Percentiles rank a stretch among this genome's conserved stretches.
These are phyloP conservation scores for Trametes villosa DNA, from an alignment of 768 basidiomycete genomes.

Conservation along the genomic window DNA sequence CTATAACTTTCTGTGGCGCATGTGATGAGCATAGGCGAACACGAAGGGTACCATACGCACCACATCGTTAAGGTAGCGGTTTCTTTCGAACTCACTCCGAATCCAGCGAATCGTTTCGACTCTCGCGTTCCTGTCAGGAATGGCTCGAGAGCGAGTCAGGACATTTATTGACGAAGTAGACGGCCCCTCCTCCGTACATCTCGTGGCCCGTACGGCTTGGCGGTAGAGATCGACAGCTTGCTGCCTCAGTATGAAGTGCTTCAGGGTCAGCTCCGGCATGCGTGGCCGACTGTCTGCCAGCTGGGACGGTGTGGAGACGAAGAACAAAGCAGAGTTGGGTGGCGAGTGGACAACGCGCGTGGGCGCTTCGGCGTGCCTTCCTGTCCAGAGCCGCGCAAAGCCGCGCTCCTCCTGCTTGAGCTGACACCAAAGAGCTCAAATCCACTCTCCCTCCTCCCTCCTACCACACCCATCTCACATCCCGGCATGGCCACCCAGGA, in stretches of 20 bases:
- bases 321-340: neutral
- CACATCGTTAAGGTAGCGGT: slow-evolving; percentile 56
- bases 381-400: slow-evolving; percentile 5
- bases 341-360: neutral
- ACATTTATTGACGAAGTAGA: neutral
- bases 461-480: neutral
- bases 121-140: slow-evolving; percentile 63
- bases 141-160: slow-evolving; percentile 46
- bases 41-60: slow-evolving; percentile 42
- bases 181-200: slow-evolving; percentile 47
- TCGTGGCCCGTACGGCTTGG: slow-evolving; percentile 66
- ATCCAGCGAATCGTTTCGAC: slow-evolving; percentile 74
- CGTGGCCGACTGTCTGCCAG: neutral
- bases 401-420: neutral
- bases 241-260: slow-evolving; percentile 75
- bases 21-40: neutral
- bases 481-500: slow-evolving; percentile 21
- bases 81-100: slow-evolving; percentile 71
- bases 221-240: slow-evolving; percentile 67
- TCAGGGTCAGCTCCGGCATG: slow-evolving; percentile 49
- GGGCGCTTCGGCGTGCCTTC: slow-evolving; percentile 12
- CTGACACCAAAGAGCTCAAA: slow-evolving; percentile 23
- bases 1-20: slow-evolving; percentile 53
- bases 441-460: slow-evolving; percentile 10
- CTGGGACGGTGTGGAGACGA: neutral